Evolutionary conservation across 2,329 filamentous ascomycete genomes (phyloP).

Genomic region (Xylariales sp.): DNA sequence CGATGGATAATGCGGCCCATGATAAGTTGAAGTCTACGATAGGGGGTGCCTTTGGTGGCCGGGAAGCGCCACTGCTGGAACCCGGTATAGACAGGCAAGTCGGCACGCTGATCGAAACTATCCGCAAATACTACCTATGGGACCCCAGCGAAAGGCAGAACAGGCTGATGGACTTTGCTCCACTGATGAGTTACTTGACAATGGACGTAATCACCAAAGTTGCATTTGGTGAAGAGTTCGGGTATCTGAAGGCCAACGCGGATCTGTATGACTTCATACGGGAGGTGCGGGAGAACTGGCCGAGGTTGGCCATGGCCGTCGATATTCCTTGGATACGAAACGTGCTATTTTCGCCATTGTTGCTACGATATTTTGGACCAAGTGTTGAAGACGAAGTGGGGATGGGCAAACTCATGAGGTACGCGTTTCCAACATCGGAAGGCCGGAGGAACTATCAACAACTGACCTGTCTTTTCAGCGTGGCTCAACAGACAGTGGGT

Average conservation of each 20-base stretch:
- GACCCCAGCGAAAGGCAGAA: not conserved
- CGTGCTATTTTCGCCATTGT: conserved; percentile 15
- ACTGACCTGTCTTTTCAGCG: conserved; percentile 7
- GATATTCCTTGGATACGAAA: conserved; percentile 20
- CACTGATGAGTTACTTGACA: conserved; percentile 14
- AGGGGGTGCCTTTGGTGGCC: conserved; percentile 15
- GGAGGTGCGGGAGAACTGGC: conserved; percentile 12
- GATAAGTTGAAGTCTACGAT: conserved; percentile 22
- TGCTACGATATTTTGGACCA: conserved; percentile 19
- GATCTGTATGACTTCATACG: conserved; percentile 20
- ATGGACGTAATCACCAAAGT: conserved; percentile 23
- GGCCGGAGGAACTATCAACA: not conserved
- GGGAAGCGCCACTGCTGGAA: conserved; percentile 17
- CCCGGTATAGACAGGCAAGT: conserved; percentile 15
- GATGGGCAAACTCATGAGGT: conserved; percentile 19
- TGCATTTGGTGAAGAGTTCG: conserved; percentile 22
- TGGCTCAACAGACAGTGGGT: conserved; percentile 12
- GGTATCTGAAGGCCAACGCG: conserved; percentile 19
- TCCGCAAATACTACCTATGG: conserved; percentile 16
- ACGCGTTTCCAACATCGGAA: not conserved
- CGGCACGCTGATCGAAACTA: conserved; percentile 12
- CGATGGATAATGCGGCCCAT: conserved; percentile 39
- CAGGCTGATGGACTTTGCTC: conserved; percentile 14
- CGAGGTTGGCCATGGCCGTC: conserved; percentile 12
- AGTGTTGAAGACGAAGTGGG: conserved; percentile 17